A percentile compares a stretch with the other conserved stretches of the same genome.
Evolutionary conservation across 2,329 filamentous ascomycete species (phyloP).

Genomic region (Monosporascus sp.): DNA sequence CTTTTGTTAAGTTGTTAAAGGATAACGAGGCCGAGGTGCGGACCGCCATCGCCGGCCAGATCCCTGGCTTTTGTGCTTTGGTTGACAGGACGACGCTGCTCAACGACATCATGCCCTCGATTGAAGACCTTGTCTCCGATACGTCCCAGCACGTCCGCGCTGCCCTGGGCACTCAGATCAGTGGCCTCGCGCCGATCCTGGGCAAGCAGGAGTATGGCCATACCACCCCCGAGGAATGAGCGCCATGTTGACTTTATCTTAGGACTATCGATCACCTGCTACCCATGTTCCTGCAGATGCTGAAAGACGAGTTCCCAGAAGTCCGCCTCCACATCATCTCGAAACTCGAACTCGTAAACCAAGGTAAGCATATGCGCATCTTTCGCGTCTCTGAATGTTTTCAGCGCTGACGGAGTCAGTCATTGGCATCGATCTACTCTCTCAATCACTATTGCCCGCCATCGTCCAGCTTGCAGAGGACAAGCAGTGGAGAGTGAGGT

Average conservation of each 20-base stretch:
- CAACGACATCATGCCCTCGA: slow-evolving; percentile 92
- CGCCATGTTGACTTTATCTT: slow-evolving; percentile 14
- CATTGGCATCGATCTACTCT: slow-evolving; percentile 94
- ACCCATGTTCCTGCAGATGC: slow-evolving; percentile 98
- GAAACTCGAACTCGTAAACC: slow-evolving; percentile 97
- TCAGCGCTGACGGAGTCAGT: slow-evolving; percentile 47
- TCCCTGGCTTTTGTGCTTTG: slow-evolving; percentile 90
- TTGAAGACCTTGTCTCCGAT: slow-evolving; percentile 94
- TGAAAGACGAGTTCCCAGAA: slow-evolving; percentile 98
- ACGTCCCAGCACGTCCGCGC: slow-evolving; percentile 95
- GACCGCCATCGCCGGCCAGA: slow-evolving; percentile 94
- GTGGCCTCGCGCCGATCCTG: slow-evolving; percentile 89
- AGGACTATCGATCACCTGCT: slow-evolving; percentile 94
- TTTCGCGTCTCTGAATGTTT: neutral
- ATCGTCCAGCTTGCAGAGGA: slow-evolving; percentile 97
- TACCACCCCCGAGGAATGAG: neutral
- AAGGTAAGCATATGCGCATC: slow-evolving; percentile 52
- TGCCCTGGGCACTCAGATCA: slow-evolving; percentile 93
- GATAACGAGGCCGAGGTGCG: slow-evolving; percentile 97
- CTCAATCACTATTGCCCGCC: slow-evolving; percentile 91
- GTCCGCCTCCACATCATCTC: slow-evolving; percentile 98
- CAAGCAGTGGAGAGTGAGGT: slow-evolving; percentile 96
- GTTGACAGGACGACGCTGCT: slow-evolving; percentile 84
- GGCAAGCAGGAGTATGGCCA: slow-evolving; percentile 86
- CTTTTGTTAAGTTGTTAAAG: slow-evolving; percentile 96